Conservation (phyloP, 2,329 filamentous ascomycete species). For the Aureobasidium vineae region DNA sequence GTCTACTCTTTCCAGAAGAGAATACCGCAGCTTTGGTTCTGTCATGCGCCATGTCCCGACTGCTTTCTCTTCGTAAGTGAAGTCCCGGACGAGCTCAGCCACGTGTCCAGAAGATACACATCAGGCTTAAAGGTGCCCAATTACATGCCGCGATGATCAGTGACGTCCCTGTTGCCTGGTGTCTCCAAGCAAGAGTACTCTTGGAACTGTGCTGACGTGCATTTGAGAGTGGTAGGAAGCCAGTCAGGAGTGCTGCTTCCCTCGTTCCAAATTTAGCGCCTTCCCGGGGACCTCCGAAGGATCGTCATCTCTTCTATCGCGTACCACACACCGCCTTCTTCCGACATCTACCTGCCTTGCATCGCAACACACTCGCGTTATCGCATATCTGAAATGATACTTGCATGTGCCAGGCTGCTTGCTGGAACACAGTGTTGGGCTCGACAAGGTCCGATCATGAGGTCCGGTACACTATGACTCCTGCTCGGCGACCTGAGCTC, state of each 20-base stretch:
- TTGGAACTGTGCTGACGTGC: constrained; percentile 3
- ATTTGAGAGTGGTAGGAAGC: neutral
- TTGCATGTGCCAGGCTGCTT: neutral
- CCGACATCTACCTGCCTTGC: constrained; percentile 11
- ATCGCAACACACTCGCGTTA: neutral
- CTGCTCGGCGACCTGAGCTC: neutral
- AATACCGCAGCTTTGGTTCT: neutral
- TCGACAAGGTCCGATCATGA: neutral
- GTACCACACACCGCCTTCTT: constrained; percentile 1
- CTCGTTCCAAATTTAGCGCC: constrained; percentile 4
- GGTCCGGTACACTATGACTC: neutral
- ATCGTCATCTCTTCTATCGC: neutral
- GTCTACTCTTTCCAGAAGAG: neutral
- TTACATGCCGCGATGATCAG: neutral
- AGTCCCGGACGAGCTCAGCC: neutral
- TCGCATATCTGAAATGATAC: neutral
- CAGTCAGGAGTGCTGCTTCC: neutral
- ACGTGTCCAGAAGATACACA: neutral
- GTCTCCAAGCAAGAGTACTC: neutral
- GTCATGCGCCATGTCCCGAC: neutral
- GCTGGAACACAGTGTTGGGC: neutral
- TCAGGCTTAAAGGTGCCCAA: neutral
- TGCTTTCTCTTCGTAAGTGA: neutral
- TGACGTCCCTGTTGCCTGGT: neutral
- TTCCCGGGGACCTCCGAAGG: neutral